Evolutionary conservation across 169 alveolate species (phyloP), one percentile per base, ranked within the genome.

Genomic region (Plasmodium relictum): DNA sequence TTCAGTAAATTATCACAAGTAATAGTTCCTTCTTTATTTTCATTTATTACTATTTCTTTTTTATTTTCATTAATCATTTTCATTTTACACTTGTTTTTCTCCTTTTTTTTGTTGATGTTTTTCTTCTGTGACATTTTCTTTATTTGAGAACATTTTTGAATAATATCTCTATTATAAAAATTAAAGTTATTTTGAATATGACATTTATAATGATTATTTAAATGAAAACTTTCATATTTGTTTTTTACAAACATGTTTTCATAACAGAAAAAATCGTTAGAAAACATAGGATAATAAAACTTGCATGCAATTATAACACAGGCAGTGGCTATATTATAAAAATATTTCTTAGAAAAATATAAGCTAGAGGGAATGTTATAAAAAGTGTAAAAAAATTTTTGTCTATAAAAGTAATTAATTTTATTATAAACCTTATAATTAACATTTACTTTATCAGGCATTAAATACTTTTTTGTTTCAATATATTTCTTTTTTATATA

Each of bases 331-430:
- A 83, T 20, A 39, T 71, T n/a, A 8, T 52, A 69, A 48, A 83
- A 70, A 5, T 37, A 9, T 6, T 68, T 66, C 41, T 42, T 83
- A n/a, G 31, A 44, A n/a, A 69, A 45, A 42, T n/a, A 20, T 2
- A 54, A 7, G n/a, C 58, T n/a, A 12, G 6, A n/a, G 6, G 22
- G 24, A 42, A 83, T 22, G 18, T 54, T 69, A 69, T 22, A 41
- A 69, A 83, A 66, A 2, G 91, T 69, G 37, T 48, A 83, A 44
- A 39, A 52, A 69, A 83, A 83, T 70, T 83, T 83, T 41, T 83
- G 86, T 41, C 73, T 71, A 69, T 83, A 83, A 18, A 83, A 83
- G 58, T 83, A 69, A 44, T 83, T 83, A 39, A 83, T 54, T 83
- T 83, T 83, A 39, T 83, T 83, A 61, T 83, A 83, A 6, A 83